phyloP scores from a whole-genome alignment of 352 stramenopile species.

The Pythium myriotylum region DNA sequence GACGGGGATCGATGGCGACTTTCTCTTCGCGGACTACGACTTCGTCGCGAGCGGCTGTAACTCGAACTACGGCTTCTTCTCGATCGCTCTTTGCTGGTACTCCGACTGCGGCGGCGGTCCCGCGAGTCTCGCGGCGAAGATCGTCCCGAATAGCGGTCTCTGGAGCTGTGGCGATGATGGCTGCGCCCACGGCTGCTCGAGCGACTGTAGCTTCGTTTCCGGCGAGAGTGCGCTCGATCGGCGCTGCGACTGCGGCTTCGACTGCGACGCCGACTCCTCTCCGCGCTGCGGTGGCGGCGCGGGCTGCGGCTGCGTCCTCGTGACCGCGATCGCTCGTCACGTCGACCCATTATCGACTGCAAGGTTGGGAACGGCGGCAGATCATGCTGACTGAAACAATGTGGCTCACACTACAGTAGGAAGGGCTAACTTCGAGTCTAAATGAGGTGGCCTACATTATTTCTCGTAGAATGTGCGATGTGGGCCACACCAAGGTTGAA shows the following conservation, averaged over 20 bases:
- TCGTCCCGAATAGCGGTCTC: conserved; percentile 1
- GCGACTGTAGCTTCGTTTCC: conserved; percentile 31
- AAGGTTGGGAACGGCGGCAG: not conserved
- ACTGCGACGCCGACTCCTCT: conserved; percentile 18
- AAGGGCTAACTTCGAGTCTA: too few relatives aligned
- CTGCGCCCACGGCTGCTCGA: conserved; percentile 28
- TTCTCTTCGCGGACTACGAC: conserved; percentile 15
- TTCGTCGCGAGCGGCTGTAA: conserved; percentile 25
- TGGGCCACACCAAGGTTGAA: too few relatives aligned
- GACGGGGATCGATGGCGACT: conserved; percentile 2
- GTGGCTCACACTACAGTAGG: too few relatives aligned
- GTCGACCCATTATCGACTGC: conserved; percentile 9
- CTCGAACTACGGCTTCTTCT: conserved; percentile 20
- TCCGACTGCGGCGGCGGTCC: conserved; percentile 20
- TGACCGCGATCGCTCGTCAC: conserved; percentile 13
- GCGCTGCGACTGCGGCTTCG: conserved; percentile 16
- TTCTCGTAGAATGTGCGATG: too few relatives aligned
- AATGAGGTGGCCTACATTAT: too few relatives aligned
- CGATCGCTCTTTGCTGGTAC: conserved; percentile 17
- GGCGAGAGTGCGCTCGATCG: conserved; percentile 19
- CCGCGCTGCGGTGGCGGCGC: conserved; percentile 4
- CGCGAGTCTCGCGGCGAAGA: conserved; percentile 6
- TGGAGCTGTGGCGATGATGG: conserved; percentile 4
- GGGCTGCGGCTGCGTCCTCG: conserved; percentile 23
- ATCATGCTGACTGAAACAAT: too few relatives aligned